A percentile compares a stretch with the other conserved stretches of the same genome.
Evolutionary conservation across 2,329 filamentous ascomycete genomes (phyloP).

Genomic region (Thyridium curvatum): DNA sequence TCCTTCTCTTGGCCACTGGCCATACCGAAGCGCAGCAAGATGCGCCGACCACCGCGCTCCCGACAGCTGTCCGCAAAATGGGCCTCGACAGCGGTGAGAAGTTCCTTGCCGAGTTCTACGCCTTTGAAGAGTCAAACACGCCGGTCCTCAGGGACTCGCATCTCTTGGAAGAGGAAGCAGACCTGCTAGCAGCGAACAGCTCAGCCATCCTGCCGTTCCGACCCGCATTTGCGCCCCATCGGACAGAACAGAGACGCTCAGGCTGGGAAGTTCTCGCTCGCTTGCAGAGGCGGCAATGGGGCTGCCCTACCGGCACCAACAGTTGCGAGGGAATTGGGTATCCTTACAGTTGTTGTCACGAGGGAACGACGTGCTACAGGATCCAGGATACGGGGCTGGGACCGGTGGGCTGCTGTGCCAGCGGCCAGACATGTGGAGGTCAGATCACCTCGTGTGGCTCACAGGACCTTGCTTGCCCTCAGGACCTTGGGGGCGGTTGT

Average conservation of each 20-base stretch:
- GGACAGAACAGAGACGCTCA: constrained; percentile 11
- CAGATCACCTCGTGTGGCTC: constrained; percentile 54
- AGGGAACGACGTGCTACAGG: constrained; percentile 58
- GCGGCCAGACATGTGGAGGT: constrained; percentile 57
- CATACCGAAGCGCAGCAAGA: too few relatives aligned
- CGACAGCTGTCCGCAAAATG: constrained; percentile 67
- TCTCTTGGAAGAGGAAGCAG: constrained; percentile 16
- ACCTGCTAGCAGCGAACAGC: constrained; percentile 20
- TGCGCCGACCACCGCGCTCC: constrained; percentile 20
- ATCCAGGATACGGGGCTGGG: constrained; percentile 58
- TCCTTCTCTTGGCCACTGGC: too few relatives aligned
- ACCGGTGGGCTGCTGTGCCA: constrained; percentile 69
- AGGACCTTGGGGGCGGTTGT: constrained; percentile 64
- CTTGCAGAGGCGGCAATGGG: constrained; percentile 51
- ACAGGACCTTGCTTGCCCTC: constrained; percentile 59
- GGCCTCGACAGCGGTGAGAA: constrained; percentile 64
- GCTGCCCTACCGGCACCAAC: constrained; percentile 60
- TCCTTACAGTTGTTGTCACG: constrained; percentile 66
- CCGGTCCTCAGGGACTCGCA: neutral
- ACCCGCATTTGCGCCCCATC: constrained; percentile 47
- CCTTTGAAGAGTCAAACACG: constrained; percentile 26
- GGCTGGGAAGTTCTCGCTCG: constrained; percentile 32
- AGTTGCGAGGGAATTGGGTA: constrained; percentile 59
- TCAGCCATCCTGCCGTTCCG: constrained; percentile 31
- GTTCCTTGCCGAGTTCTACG: constrained; percentile 63